Evolutionary conservation across 441 rosid species (phyloP), one percentile per base, ranked within the genome.

Genomic region (Eruca vesicaria): DNA sequence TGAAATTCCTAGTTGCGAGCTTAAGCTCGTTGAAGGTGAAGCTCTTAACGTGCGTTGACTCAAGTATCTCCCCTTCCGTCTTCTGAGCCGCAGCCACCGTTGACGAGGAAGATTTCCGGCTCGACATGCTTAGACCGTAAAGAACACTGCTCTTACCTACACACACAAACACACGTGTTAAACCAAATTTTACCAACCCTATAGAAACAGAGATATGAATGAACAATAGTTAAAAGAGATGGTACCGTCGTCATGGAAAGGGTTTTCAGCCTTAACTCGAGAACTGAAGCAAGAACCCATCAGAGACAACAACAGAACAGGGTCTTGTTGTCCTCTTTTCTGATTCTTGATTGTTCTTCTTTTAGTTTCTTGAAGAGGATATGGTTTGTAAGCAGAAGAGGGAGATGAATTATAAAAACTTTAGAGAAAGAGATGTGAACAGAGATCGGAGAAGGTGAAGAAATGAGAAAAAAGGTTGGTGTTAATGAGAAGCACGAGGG

Each of bases 251-350:
- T 78, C 69, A 15, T 75, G 82, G 50, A 33, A 68, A 72, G 82
- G 86, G 73, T 84, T 83, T 38, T 86, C 89, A 41, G 89, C 94
- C 83, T 90, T 88, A 82, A 87, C 78, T 73, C 85, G 80, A 35
- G 87, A 75, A 76, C 98, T 90, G 31, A 87, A 84, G 73, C 94
- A 90, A 77, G 88, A 85, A 80, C 98, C 97, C 97, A 94, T 91
- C 59, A 80, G 53, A 56, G 9, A 16, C 19, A 10, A 58, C 45
- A 50, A 56, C 36, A 63, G 61, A 63, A 7, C 55, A 61, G 48
- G 43, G 33, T 18, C 35, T 18, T n/a, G n/a, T n/a, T n/a, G n/a
- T n/a, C n/a, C 35, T 76, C 29, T 26, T 38, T 53, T n/a, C 2
- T 31, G 11, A 70, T 59, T 77, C 32, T 61, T 72, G 21, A 31